phyloP scores from a whole-genome alignment of 768 basidiomycete genomes.

The Fomitopsis serialis region DNA sequence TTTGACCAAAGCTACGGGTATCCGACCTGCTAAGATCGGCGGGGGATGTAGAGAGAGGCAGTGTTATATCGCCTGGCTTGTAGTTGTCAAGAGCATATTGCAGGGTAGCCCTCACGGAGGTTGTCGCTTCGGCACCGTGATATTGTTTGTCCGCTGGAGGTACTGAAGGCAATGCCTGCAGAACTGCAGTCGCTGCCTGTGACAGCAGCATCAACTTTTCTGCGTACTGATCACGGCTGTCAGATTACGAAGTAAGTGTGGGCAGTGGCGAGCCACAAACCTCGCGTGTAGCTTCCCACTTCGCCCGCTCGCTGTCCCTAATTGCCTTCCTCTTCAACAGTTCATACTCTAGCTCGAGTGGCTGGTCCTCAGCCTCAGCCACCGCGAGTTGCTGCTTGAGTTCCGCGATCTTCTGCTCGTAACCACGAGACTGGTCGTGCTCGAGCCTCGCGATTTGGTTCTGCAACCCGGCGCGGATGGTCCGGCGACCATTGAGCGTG shows the following conservation, averaged over 20 bases:
- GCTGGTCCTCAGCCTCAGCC: slow-evolving; percentile 57
- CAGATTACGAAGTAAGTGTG: background rate
- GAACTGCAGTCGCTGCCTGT: slow-evolving; percentile 61
- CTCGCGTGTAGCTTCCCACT: slow-evolving; percentile 82
- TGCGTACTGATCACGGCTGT: slow-evolving; percentile 48
- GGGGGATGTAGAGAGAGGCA: slow-evolving; percentile 38
- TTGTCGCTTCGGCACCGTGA: slow-evolving; percentile 55
- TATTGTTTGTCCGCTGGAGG: slow-evolving; percentile 58
- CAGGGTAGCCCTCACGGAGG: slow-evolving; percentile 63
- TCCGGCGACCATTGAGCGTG: slow-evolving; percentile 54
- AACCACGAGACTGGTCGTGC: slow-evolving; percentile 56
- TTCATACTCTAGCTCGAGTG: slow-evolving; percentile 64
- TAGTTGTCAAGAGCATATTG: slow-evolving; percentile 79
- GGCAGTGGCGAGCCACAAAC: slow-evolving; percentile 32
- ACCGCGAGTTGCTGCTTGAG: slow-evolving; percentile 65
- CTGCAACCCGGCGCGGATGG: slow-evolving; percentile 50
- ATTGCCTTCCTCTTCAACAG: slow-evolving; percentile 72
- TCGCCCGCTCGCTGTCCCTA: slow-evolving; percentile 66
- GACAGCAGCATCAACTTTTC: slow-evolving; percentile 75
- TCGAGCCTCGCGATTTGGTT: slow-evolving; percentile 62
- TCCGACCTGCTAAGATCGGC: slow-evolving; percentile 66
- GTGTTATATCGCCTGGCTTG: slow-evolving; percentile 56
- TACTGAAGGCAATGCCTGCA: slow-evolving; percentile 58
- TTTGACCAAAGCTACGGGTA: slow-evolving; percentile 80
- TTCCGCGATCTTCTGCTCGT: slow-evolving; percentile 65